Percentiles rank a stretch among this genome's conserved stretches.
These are phyloP conservation scores for Penicillium psychrofluorescens DNA, from an alignment of 495 filamentous ascomycete species.

Conservation along the genomic window DNA sequence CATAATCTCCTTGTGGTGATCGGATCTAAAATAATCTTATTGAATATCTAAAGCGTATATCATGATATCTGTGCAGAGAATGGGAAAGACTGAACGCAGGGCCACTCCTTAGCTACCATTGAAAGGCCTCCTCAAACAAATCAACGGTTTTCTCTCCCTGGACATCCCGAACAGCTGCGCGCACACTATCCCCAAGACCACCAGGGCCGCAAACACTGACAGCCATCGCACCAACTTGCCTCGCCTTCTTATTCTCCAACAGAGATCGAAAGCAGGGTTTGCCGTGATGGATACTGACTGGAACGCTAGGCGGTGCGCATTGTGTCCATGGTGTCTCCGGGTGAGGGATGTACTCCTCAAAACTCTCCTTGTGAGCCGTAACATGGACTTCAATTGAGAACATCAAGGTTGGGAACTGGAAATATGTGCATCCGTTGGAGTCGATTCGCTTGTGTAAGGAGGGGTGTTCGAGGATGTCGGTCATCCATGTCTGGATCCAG, in stretches of 20 bases:
- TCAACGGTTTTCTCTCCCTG: constrained; percentile 30
- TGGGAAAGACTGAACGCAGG: not conserved
- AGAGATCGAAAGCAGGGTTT: constrained; percentile 27
- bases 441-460: constrained; percentile 14
- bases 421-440: constrained; percentile 21
- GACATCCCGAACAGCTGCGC: constrained; percentile 27
- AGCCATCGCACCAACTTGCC: constrained; percentile 37
- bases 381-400: constrained; percentile 31
- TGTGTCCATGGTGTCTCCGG: constrained; percentile 26
- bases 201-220: constrained; percentile 41
- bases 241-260: constrained; percentile 26
- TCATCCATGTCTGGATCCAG: constrained; percentile 42
- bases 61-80: not conserved
- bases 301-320: constrained; percentile 19
- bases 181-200: constrained; percentile 36
- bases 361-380: constrained; percentile 17
- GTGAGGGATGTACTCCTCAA: constrained; percentile 20
- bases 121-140: constrained; percentile 38
- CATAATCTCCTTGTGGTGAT: no score
- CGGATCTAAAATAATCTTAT: no score
- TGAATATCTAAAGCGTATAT: no score
- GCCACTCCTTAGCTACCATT: constrained; percentile 24
- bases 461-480: constrained; percentile 28
- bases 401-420: constrained; percentile 22
- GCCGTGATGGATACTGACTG: constrained; percentile 22